Conservation (phyloP, 495 filamentous ascomycete species). For the Lepidopterella palustris region DNA sequence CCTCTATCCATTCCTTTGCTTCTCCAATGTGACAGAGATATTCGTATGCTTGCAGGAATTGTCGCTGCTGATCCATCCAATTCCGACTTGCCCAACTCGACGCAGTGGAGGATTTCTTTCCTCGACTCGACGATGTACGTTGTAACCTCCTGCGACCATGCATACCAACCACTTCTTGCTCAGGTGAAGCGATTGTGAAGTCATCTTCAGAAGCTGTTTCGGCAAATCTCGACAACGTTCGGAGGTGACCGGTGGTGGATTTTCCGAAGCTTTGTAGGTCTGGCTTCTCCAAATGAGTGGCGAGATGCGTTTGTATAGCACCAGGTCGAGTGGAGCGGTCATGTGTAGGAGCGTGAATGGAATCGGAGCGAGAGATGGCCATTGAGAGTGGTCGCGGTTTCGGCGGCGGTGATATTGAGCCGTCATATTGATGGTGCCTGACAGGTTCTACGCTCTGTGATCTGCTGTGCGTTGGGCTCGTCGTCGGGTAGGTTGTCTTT, state of each 20-base stretch:
- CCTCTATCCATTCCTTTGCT: slow-evolving; percentile 99
- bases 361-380: slow-evolving; percentile 35
- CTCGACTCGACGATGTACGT: slow-evolving; percentile 54
- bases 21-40: slow-evolving; percentile 99
- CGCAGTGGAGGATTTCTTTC: slow-evolving; percentile 43
- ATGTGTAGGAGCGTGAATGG: slow-evolving; percentile 30
- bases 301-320: background rate
- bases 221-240: slow-evolving; percentile 81
- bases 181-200: slow-evolving; percentile 64
- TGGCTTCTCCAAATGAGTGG: slow-evolving; percentile 39
- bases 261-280: slow-evolving; percentile 73
- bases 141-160: slow-evolving; percentile 79
- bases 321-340: slow-evolving; percentile 11
- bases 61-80: slow-evolving; percentile 98
- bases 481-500: slow-evolving; percentile 7
- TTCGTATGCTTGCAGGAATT: slow-evolving; percentile 96
- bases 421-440: slow-evolving; percentile 21
- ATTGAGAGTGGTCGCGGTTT: slow-evolving; percentile 31
- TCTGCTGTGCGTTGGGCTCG: slow-evolving; percentile 26
- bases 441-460: slow-evolving; percentile 27
- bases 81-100: slow-evolving; percentile 75
- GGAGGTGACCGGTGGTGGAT: slow-evolving; percentile 81
- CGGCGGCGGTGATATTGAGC: slow-evolving; percentile 26
- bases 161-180: slow-evolving; percentile 79
- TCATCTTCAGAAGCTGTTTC: slow-evolving; percentile 66